These are phyloP conservation scores for Singerocomus inundabilis DNA, from an alignment of 1,284 basidiomycete species.

Conservation along the genomic window DNA sequence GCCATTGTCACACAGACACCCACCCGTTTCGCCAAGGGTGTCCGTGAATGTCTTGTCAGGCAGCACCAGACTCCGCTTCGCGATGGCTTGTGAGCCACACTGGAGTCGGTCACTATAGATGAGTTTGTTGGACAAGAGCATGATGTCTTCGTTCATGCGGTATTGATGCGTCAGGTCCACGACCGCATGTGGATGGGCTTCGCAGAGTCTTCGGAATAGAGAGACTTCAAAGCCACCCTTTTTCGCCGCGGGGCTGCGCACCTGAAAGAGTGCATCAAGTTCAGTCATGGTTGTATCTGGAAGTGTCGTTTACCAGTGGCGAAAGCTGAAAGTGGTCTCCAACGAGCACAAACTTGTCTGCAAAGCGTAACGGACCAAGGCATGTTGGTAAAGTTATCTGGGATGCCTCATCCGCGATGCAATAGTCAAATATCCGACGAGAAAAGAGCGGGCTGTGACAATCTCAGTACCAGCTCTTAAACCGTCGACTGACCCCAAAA, in stretches of 20 bases:
- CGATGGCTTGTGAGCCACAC: constrained; percentile 77
- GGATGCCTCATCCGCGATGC: constrained; percentile 97
- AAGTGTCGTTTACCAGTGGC: constrained; percentile 63
- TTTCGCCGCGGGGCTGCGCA: constrained; percentile 77
- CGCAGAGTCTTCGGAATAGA: constrained; percentile 85
- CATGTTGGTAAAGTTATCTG: constrained; percentile 97
- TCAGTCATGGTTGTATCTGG: neutral
- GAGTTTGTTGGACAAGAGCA: constrained; percentile 87
- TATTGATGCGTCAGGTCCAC: constrained; percentile 88
- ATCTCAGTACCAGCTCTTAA: neutral
- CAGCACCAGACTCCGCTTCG: constrained; percentile 57
- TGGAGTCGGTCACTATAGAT: constrained; percentile 80
- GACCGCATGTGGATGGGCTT: constrained; percentile 82
- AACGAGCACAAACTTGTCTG: constrained; percentile 90
- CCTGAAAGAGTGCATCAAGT: constrained; percentile 43
- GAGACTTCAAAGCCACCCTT: constrained; percentile 87
- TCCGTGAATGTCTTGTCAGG: constrained; percentile 45
- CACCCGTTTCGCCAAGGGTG: constrained; percentile 36
- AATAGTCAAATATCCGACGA: constrained; percentile 89
- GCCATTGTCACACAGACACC: constrained; percentile 30
- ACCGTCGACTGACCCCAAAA: neutral
- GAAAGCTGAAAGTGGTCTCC: constrained; percentile 98
- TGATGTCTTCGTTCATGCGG: constrained; percentile 97
- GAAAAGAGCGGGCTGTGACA: constrained; percentile 74
- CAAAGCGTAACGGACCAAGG: constrained; percentile 88